Evolutionary conservation across 2,329 filamentous ascomycete genomes (phyloP).

Genomic region (Pseudopithomyces maydicus): DNA sequence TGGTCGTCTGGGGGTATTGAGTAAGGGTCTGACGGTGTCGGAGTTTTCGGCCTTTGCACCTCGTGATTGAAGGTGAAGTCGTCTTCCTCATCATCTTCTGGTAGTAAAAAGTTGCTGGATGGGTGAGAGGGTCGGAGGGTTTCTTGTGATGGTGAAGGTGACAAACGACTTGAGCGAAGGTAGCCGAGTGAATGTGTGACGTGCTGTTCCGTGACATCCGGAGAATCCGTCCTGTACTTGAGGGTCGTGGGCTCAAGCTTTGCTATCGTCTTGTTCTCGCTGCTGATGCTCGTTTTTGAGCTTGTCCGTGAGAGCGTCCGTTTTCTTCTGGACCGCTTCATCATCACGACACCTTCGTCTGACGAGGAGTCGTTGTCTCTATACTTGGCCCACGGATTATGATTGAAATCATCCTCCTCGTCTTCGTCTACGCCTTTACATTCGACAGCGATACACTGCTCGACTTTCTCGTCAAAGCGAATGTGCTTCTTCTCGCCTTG

Average conservation of each 20-base stretch:
- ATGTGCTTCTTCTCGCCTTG: slow-evolving; percentile 77
- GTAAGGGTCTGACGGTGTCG: slow-evolving; percentile 39
- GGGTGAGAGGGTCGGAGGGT: slow-evolving; percentile 74
- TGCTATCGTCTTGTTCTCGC: slow-evolving; percentile 83
- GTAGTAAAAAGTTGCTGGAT: slow-evolving; percentile 68
- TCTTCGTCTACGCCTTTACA: slow-evolving; percentile 79
- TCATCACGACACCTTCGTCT: slow-evolving; percentile 80
- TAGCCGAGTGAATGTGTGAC: slow-evolving; percentile 49
- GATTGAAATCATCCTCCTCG: slow-evolving; percentile 56
- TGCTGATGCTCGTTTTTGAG: slow-evolving; percentile 60
- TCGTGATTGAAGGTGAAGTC: slow-evolving; percentile 53
- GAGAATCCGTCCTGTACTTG: slow-evolving; percentile 80
- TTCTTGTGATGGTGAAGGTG: slow-evolving; percentile 81
- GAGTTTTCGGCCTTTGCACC: slow-evolving; percentile 39
- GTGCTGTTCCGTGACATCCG: slow-evolving; percentile 66
- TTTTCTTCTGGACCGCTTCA: slow-evolving; percentile 67
- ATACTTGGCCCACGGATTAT: slow-evolving; percentile 45
- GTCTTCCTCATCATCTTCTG: slow-evolving; percentile 58
- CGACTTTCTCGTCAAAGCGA: slow-evolving; percentile 94
- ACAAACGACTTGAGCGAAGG: slow-evolving; percentile 55
- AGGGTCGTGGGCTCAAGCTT: slow-evolving; percentile 86
- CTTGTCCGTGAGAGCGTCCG: slow-evolving; percentile 59
- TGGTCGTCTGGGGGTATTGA: slow-evolving; percentile 4
- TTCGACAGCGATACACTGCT: slow-evolving; percentile 94
- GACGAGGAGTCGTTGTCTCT: slow-evolving; percentile 61